Evolutionary conservation across 805 yeast species (phyloP), one percentile per base, ranked within the genome.

Genomic region (Candida maesae): DNA sequence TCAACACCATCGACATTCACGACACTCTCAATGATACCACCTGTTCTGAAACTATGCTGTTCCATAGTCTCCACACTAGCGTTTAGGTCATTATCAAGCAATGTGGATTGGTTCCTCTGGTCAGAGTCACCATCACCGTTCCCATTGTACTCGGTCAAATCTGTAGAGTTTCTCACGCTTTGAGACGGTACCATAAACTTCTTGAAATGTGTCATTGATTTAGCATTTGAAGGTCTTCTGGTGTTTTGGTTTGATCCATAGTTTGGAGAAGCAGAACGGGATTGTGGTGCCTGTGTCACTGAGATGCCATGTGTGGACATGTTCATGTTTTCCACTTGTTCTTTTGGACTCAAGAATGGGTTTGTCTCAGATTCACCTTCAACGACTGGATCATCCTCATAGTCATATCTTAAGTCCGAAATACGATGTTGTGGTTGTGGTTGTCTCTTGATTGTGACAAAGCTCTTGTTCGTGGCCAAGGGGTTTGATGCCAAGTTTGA

Each of bases 1-100:
- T 79, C 80, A 16, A 85, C 84, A 39, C 96, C 96, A 56, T 82
- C 80, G 20, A 84, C 84, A 37, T 81, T 84, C n/a, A 88, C 79
- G 14, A 88, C 81, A 30, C 85, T 79, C 63, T 88, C 96, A 40
- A 85, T 74, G 39, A 88, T 80, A 8, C 91, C 60, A 26, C 61
- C 59, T 1, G 58, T 53, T 14, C 56, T 35, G 35, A 41, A 56
- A 25, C 58, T 56, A 25, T 50, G 59, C 17, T 45, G 51, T 17
- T 50, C 52, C 35, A 41, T 34, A 24, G 30, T 32, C 15, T 44
- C 51, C 5, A 44, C 41, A 8, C 35, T 33, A 6, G 42, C 30
- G 8, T 30, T 32, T 14, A 12, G 20, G 26, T 17, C 19, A 6
- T n/a, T 3, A 25, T 31, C 19, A 21, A 37, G 24, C 11, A 17